Evolutionary conservation across 306 rosid genomes (phyloP), one percentile per base, ranked within the genome.

Genomic region (Bauhinia variegata): DNA sequence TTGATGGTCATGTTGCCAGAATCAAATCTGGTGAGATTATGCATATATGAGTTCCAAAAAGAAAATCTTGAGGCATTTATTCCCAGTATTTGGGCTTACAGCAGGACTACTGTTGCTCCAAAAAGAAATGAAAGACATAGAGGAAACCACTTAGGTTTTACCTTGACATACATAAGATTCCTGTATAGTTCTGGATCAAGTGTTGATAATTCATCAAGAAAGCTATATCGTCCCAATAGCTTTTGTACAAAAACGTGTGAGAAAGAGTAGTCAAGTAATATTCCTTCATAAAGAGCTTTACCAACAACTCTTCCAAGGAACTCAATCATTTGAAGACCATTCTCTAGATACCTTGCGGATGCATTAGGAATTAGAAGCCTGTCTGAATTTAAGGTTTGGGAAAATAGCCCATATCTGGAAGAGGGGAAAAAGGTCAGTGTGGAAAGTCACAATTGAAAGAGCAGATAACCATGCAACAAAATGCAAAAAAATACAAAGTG

Each of bases 231-330:
- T 15, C 98, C 98, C 77, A 93, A 78, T 63, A 93, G 78, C 85
- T 93, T 93, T 69, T 93, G 96, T 43, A 88, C 89, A 80, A 93
- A 88, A 71, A 89, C 96, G 72, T 84, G 97, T 4, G 97, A 89
- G 83, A 93, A 93, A 59, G 98, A 89, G 83, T 93, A 93, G 71
- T 93, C 97, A 52, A 88, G 91, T 82, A 93, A 82, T 75, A 93
- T 90, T 72, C 97, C 99, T 83, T 93, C 99, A 77, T 93, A 93
- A 31, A 93, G 89, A 76, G 98, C 97, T 88, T 93, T 93, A 17
- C 97, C 98, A 46, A 93, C 98, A 57, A 93, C 86, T 83, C 97
- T 83, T 80, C 98, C 98, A 60, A 93, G 95, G 85, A 89, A 93
- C 71, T 93, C 98, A 77, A 93, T 93, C 96, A 93, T 89, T 79